These are phyloP conservation scores for Podila minutissima DNA, from an alignment of 192 early-diverging fungal genomes.

Conservation along the genomic window DNA sequence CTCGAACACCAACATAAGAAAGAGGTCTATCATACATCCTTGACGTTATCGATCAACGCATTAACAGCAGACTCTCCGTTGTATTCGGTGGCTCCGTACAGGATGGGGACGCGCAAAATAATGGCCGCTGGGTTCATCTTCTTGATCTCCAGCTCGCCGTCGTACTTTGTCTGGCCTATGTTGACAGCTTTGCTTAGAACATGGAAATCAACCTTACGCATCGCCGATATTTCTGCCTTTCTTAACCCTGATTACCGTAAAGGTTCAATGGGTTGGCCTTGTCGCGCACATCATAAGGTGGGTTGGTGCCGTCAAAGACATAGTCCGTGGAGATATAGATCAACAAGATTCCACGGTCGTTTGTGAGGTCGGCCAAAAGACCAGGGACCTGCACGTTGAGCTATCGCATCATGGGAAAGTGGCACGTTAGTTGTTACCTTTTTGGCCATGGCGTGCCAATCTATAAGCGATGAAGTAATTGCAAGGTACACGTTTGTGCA, in stretches of 20 bases:
- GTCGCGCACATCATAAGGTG: constrained; percentile 79
- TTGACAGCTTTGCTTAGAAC: no score
- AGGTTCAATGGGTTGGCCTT: constrained; percentile 82
- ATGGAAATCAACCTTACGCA: no score
- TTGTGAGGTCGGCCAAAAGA: constrained; percentile 62
- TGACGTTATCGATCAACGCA: constrained; percentile 71
- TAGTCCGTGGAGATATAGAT: constrained; percentile 93
- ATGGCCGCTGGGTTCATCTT: constrained; percentile 63
- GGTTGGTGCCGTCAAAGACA: constrained; percentile 89
- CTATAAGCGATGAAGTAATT: neutral
- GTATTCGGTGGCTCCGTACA: constrained; percentile 75
- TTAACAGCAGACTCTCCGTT: constrained; percentile 83
- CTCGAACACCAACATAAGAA: constrained; percentile 12
- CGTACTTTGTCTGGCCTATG: constrained; percentile 74
- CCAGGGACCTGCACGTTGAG: constrained; percentile 77
- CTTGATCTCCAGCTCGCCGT: constrained; percentile 74
- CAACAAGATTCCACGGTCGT: constrained; percentile 63
- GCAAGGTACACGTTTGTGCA: constrained; percentile 3
- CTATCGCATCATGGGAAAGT: constrained; percentile 13
- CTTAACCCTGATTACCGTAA: constrained; percentile 64
- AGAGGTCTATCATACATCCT: constrained; percentile 34
- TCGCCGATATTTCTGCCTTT: neutral
- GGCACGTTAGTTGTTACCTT: neutral
- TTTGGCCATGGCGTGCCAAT: neutral
- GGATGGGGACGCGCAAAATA: constrained; percentile 83